phyloP scores from a whole-genome alignment of 2,329 filamentous ascomycete genomes.

The Sarocladiaceae sp. region DNA sequence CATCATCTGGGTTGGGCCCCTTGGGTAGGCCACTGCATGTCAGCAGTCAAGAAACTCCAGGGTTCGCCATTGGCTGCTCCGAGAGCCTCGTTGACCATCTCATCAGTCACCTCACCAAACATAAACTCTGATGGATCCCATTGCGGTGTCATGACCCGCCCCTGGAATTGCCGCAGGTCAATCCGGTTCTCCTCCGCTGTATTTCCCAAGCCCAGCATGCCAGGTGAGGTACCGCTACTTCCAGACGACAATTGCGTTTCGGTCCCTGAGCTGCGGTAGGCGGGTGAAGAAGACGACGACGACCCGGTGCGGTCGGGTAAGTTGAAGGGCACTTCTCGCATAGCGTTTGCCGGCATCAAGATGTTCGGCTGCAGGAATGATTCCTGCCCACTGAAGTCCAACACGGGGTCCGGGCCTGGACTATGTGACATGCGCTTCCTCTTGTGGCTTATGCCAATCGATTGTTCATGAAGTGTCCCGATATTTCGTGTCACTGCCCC shows the following conservation, averaged over 20 bases:
- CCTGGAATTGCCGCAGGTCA: conserved; percentile 26
- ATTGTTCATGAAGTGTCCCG: not conserved
- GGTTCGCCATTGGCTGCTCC: conserved; percentile 1
- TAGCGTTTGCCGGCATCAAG: not conserved
- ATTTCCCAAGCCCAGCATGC: conserved; percentile 24
- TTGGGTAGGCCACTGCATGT: conserved; percentile 2
- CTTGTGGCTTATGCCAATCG: conserved; percentile 19
- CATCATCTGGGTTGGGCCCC: too few relatives aligned
- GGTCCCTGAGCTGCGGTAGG: not conserved
- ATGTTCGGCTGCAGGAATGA: not conserved
- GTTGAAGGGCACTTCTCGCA: not conserved
- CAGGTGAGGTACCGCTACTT: conserved; percentile 8
- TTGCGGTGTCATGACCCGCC: conserved; percentile 21
- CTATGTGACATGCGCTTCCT: conserved; percentile 24
- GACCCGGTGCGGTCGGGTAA: conserved; percentile 11
- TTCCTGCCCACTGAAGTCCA: not conserved
- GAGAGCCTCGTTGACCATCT: conserved; percentile 7
- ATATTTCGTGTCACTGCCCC: conserved; percentile 27
- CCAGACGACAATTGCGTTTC: conserved; percentile 6
- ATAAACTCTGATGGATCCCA: conserved; percentile 23
- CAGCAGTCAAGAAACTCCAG: conserved; percentile 4
- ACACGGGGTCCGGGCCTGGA: conserved; percentile 15
- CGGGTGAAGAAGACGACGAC: conserved; percentile 10
- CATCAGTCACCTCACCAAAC: conserved; percentile 5
- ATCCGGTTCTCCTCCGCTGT: conserved; percentile 29